Conservation (phyloP, 306 rosid genomes). For the Quercus gilva region DNA sequence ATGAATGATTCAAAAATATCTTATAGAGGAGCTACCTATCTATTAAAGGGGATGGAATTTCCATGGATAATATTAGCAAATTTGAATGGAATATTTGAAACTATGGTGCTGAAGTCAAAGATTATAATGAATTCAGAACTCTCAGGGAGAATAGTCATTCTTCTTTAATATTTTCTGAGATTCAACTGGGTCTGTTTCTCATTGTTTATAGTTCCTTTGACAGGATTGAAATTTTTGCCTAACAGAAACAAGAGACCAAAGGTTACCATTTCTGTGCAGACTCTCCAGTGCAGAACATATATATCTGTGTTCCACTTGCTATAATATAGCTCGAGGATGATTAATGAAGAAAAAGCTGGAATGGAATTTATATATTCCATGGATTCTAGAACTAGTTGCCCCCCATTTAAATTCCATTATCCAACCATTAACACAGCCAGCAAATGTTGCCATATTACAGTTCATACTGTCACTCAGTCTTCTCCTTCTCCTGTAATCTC, state of each 20-base stretch:
- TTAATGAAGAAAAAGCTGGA: slow-evolving; percentile 22
- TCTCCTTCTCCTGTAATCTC: slow-evolving; percentile 59
- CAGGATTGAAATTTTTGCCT: slow-evolving; percentile 17
- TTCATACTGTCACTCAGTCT: slow-evolving; percentile 47
- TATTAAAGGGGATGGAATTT: not conserved
- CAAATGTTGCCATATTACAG: slow-evolving; percentile 15
- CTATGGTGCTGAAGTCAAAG: not conserved
- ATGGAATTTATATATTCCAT: slow-evolving; percentile 26
- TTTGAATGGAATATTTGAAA: not conserved
- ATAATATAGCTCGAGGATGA: slow-evolving; percentile 33
- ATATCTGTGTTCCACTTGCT: not conserved
- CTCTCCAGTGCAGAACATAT: slow-evolving; percentile 1
- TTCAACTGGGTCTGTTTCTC: not conserved
- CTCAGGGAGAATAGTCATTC: not conserved
- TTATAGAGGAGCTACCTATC: no score
- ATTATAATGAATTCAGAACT: not conserved
- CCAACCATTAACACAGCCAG: slow-evolving; percentile 22
- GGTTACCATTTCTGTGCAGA: slow-evolving; percentile 5
- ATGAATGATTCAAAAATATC: no score
- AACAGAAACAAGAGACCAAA: slow-evolving; percentile 21
- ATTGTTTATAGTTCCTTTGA: slow-evolving; percentile 18
- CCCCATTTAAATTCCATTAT: slow-evolving; percentile 12
- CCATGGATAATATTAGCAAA: not conserved
- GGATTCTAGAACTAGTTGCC: slow-evolving; percentile 33
- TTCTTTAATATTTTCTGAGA: not conserved